Percentiles rank a stretch among this genome's conserved stretches.
phyloP scores from a whole-genome alignment of 2,329 filamentous ascomycete species.

The Xylaria hypoxylon region DNA sequence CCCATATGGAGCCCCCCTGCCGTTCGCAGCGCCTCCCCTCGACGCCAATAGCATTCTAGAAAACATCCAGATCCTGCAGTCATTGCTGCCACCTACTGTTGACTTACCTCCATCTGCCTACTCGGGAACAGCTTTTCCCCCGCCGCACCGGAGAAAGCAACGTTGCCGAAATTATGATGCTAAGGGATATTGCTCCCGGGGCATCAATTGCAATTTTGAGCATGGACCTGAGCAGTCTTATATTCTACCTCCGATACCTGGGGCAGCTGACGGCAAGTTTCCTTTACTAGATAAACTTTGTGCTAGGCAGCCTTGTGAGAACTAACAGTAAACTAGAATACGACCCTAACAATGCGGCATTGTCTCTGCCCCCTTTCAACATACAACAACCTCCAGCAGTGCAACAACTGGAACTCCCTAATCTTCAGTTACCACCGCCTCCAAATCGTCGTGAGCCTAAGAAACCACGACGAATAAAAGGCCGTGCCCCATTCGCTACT shows the following conservation, averaged over 20 bases:
- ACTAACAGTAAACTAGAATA: slow-evolving; percentile 59
- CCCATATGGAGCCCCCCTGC: slow-evolving; percentile 42
- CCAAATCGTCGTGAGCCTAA: slow-evolving; percentile 50
- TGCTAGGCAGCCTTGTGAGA: neutral
- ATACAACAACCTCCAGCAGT: slow-evolving; percentile 34
- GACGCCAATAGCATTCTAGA: slow-evolving; percentile 72
- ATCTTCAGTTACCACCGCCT: slow-evolving; percentile 40
- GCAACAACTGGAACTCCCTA: slow-evolving; percentile 36
- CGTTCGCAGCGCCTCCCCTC: slow-evolving; percentile 58
- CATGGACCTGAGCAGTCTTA: slow-evolving; percentile 68
- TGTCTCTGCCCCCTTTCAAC: slow-evolving; percentile 41
- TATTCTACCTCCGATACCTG: slow-evolving; percentile 51
- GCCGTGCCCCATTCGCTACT: slow-evolving; percentile 71
- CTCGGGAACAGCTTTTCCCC: slow-evolving; percentile 39
- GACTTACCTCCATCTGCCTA: slow-evolving; percentile 52
- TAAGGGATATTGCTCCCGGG: slow-evolving; percentile 77
- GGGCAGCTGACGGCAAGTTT: slow-evolving; percentile 52
- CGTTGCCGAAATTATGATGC: slow-evolving; percentile 78
- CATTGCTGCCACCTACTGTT: slow-evolving; percentile 61
- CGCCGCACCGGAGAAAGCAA: slow-evolving; percentile 54
- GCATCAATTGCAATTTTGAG: slow-evolving; percentile 75
- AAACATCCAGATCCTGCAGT: slow-evolving; percentile 71
- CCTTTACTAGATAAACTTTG: neutral
- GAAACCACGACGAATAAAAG: slow-evolving; percentile 54
- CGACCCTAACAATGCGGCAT: slow-evolving; percentile 66